Conservation (phyloP, 257 asterid species). For the Lithospermum erythrorhizon region DNA sequence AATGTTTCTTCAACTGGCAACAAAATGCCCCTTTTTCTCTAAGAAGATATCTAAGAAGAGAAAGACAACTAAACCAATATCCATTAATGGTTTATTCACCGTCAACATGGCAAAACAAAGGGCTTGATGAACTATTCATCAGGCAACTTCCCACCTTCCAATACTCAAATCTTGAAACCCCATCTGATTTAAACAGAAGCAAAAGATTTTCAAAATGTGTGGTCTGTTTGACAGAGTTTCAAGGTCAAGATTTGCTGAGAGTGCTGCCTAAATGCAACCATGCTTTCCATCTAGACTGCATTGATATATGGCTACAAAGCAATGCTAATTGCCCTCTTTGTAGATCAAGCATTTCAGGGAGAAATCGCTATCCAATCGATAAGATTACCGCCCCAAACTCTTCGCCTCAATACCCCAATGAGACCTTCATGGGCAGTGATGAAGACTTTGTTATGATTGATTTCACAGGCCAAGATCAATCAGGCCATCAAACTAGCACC, state of each 20-base stretch:
- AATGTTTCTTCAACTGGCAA: slow-evolving; percentile 69
- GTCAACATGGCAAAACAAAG: slow-evolving; percentile 35
- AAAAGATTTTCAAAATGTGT: slow-evolving; percentile 41
- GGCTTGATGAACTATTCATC: slow-evolving; percentile 57
- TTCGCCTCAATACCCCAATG: slow-evolving; percentile 51
- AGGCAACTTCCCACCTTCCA: slow-evolving; percentile 60
- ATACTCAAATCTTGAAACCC: slow-evolving; percentile 22
- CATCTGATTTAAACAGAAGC: not conserved
- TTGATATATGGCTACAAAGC: slow-evolving; percentile 62
- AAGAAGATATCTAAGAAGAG: slow-evolving; percentile 30
- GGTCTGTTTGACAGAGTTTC: slow-evolving; percentile 63
- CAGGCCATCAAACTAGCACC: slow-evolving; percentile 8
- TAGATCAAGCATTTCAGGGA: slow-evolving; percentile 57
- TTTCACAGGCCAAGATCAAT: slow-evolving; percentile 18
- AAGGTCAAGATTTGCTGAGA: slow-evolving; percentile 46
- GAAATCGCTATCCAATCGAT: slow-evolving; percentile 21
- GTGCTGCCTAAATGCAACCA: slow-evolving; percentile 70
- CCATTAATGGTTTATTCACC: slow-evolving; percentile 42
- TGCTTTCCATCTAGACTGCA: slow-evolving; percentile 71
- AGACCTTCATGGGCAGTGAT: slow-evolving; percentile 25
- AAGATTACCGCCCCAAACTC: slow-evolving; percentile 54
- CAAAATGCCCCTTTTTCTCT: slow-evolving; percentile 34
- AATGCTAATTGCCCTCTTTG: slow-evolving; percentile 77
- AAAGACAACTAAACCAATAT: slow-evolving; percentile 18
- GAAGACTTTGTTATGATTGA: slow-evolving; percentile 47